These are phyloP conservation scores for Oryza australiensis DNA, from an alignment of 176 grass and related monocot species.

Conservation along the genomic window DNA sequence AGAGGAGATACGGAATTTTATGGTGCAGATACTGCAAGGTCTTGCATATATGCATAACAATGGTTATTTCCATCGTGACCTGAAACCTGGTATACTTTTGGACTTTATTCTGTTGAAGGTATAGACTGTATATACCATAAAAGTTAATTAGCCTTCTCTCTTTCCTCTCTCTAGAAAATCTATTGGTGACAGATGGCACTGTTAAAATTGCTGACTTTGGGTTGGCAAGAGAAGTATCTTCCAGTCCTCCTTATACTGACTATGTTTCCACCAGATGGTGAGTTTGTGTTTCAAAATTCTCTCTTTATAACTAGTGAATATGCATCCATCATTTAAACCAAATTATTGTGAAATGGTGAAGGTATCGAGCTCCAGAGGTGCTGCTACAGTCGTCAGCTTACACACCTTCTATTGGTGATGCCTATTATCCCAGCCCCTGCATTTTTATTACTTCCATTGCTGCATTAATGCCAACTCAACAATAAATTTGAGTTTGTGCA, in stretches of 20 bases:
- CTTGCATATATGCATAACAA: conserved; percentile 93
- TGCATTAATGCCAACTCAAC: not conserved
- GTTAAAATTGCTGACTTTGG: conserved; percentile 97
- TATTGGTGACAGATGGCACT: conserved; percentile 63
- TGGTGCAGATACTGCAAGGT: conserved; percentile 80
- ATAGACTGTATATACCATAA: conserved; percentile 1
- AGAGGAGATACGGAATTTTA: conserved; percentile 60
- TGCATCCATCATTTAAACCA: not conserved
- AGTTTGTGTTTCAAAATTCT: conserved; percentile 17
- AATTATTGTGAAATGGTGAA: conserved; percentile 40
- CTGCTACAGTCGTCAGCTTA: conserved; percentile 68
- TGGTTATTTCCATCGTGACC: conserved; percentile 91
- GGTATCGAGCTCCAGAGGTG: conserved; percentile 93
- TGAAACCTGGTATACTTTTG: conserved; percentile 80
- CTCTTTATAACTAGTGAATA: conserved; percentile 5
- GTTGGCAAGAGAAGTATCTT: conserved; percentile 90
- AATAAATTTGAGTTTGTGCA: not conserved
- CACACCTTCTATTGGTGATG: conserved; percentile 82
- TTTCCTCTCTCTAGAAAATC: conserved; percentile 60
- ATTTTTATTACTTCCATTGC: conserved; percentile 1
- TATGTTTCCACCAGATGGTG: conserved; percentile 99
- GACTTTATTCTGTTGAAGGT: conserved; percentile 9
- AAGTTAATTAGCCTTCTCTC: conserved; percentile 9
- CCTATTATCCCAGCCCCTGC: not conserved
- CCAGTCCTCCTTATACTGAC: conserved; percentile 87